A percentile compares a stretch with the other conserved stretches of the same genome.
These are phyloP conservation scores for Trichosporon sp. DNA, from an alignment of 1,284 basidiomycete genomes.

Conservation along the genomic window DNA sequence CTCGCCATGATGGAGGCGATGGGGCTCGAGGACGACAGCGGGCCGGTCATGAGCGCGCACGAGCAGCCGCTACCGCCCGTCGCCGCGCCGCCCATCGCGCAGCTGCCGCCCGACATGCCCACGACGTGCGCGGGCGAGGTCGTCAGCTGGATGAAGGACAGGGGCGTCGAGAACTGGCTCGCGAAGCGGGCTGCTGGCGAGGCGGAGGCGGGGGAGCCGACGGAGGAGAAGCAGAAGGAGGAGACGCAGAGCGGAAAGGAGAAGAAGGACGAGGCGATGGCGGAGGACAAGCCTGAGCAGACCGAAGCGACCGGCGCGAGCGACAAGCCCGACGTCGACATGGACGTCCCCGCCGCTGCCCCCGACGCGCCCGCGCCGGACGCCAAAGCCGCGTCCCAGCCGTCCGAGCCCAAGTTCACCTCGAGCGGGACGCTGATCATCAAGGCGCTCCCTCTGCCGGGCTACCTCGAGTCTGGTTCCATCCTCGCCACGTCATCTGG, in stretches of 20 bases:
- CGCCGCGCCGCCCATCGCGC: constrained; percentile 36
- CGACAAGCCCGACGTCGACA: not conserved
- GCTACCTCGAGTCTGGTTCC: constrained; percentile 54
- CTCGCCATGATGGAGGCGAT: constrained; percentile 15
- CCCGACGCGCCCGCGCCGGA: not conserved
- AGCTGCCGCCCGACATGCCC: constrained; percentile 36
- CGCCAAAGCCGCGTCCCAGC: not conserved
- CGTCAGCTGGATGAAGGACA: constrained; percentile 48
- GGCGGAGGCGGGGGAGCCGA: not conserved
- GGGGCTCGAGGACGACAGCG: constrained; percentile 24
- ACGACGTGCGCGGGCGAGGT: constrained; percentile 49
- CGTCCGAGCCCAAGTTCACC: constrained; percentile 30
- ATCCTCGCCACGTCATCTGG: constrained; percentile 53
- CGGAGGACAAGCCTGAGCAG: not conserved
- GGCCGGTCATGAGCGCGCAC: constrained; percentile 43
- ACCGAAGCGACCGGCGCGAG: not conserved
- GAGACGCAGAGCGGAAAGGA: constrained; percentile 36
- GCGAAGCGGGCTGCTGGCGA: constrained; percentile 19
- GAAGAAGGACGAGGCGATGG: constrained; percentile 4
- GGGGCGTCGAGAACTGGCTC: constrained; percentile 39
- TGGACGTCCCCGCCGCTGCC: not conserved
- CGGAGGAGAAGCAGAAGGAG: constrained; percentile 36
- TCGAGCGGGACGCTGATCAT: constrained; percentile 51
- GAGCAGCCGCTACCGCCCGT: constrained; percentile 47
- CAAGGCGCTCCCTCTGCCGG: constrained; percentile 40